Conservation (phyloP, 164 flowering plant genomes). For the Vitis rupestris region DNA sequence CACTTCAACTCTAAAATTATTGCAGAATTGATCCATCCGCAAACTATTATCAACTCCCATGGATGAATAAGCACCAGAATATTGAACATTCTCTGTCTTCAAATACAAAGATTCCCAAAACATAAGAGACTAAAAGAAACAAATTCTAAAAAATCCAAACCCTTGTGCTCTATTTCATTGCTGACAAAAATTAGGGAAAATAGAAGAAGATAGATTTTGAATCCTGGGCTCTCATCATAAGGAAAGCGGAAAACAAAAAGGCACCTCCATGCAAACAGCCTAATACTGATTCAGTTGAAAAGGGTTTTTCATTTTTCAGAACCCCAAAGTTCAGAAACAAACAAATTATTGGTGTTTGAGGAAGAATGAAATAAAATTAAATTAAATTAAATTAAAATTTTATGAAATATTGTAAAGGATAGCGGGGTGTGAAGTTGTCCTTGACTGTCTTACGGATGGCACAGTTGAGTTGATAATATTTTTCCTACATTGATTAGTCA, state of each 20-base stretch:
- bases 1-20: conserved; percentile 71
- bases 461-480: too few species aligned
- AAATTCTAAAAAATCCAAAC: not conserved
- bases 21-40: conserved; percentile 47
- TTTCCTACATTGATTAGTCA: too few species aligned
- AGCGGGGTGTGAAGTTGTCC: too few species aligned
- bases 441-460: too few species aligned
- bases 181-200: not conserved
- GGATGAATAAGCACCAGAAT: conserved; percentile 71
- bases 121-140: not conserved
- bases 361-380: not conserved
- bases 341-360: too few species aligned
- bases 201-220: too few species aligned
- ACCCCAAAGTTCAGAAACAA: too few species aligned
- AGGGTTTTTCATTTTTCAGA: too few species aligned
- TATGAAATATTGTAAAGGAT: too few species aligned
- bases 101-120: conserved; percentile 19
- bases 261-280: not conserved
- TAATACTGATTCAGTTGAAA: too few species aligned
- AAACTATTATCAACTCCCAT: conserved; percentile 76
- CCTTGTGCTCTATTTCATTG: not conserved
- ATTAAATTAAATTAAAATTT: not conserved
- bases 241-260: not conserved
- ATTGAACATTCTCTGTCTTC: conserved; percentile 67
- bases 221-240: not conserved